Percentiles rank a stretch among this genome's conserved stretches.
Conservation (phyloP, 2,329 filamentous ascomycete genomes). For the Hypoxylon rubiginosum region DNA sequence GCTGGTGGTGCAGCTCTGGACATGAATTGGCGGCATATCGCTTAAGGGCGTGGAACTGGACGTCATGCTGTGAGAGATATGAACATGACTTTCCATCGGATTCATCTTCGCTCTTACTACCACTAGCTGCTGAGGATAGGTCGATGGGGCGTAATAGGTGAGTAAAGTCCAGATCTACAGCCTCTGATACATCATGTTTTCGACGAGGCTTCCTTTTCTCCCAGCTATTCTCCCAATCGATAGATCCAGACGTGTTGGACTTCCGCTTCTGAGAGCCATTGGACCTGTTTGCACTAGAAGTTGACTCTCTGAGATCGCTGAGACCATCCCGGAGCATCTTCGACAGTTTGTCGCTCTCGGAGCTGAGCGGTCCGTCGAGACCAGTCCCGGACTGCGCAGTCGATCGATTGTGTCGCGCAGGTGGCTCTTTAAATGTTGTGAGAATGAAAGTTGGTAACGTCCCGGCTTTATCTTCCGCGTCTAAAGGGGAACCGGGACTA, state of each 20-base stretch:
- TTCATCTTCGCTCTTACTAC: slow-evolving; percentile 18
- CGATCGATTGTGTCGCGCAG: slow-evolving; percentile 19
- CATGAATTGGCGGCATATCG: slow-evolving; percentile 45
- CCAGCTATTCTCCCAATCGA: slow-evolving; percentile 48
- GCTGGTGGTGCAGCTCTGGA: slow-evolving; percentile 46
- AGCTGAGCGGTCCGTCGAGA: slow-evolving; percentile 48
- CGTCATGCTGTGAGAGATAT: slow-evolving; percentile 28
- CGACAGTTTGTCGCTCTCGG: slow-evolving; percentile 34
- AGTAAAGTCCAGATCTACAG: slow-evolving; percentile 31
- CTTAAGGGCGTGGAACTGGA: slow-evolving; percentile 33
- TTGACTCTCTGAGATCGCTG: slow-evolving; percentile 33
- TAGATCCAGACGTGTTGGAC: slow-evolving; percentile 42
- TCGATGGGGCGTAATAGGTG: slow-evolving; percentile 4
- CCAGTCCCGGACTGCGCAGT: slow-evolving; percentile 37
- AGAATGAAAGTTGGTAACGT: background rate
- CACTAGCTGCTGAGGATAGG: slow-evolving; percentile 15
- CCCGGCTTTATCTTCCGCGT: slow-evolving; percentile 5
- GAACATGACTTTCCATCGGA: slow-evolving; percentile 19
- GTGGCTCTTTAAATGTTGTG: slow-evolving; percentile 24
- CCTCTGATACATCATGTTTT: slow-evolving; percentile 49
- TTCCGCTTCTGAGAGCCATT: slow-evolving; percentile 25
- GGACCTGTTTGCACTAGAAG: slow-evolving; percentile 29
- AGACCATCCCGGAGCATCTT: slow-evolving; percentile 32
- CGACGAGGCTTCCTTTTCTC: slow-evolving; percentile 46
- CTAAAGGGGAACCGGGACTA: background rate